Evolutionary conservation across 768 basidiomycete species (phyloP), one percentile per base, ranked within the genome.

Genomic region (Fomitopsis serialis): DNA sequence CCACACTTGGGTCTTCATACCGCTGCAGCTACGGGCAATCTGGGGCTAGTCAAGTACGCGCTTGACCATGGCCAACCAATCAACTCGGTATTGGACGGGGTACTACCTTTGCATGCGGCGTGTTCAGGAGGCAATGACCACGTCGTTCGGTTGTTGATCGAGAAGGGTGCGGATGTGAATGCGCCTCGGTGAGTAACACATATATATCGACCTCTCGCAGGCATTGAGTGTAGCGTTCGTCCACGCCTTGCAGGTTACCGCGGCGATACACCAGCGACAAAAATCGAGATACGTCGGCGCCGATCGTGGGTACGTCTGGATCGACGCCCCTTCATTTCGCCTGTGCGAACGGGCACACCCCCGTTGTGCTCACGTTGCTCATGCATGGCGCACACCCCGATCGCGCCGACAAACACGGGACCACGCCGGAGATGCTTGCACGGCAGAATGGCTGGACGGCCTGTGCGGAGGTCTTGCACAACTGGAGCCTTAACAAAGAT

Each of bases 301-400:
- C 86, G 48, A 88, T 88, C 61, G 81, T 89, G 42, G 89, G 87
- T 43, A 81, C 83, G 7, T 86, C 87, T n/a, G 95, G 94, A 29
- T 88, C 89, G 3, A 97, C 96, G 0, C 92, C 97, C 0, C 83
- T 98, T 23, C 97, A 99, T 67, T 99, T 98, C 66, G 96, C 97
- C 13, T 89, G 94, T 32, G 94, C 96, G 25, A 94, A 97, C 62
- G 95, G 95, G 2, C 92, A 99, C 70, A 80, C 80, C 27, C 70
- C 76, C 23, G 83, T 94, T 60, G 82, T 93, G 43, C 78, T 76
- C 55, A 81, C 88, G 34, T 84, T 99, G 42, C 83, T 99, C 36
- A 79, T 86, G 17, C 84, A 84, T 57, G 94, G 94, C 45, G 97
- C 96, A 8, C 78, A 82, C 54, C 82, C 93, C 21, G 77, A 87